phyloP scores from a whole-genome alignment of 768 basidiomycete species.

The Lenzites betulinus region DNA sequence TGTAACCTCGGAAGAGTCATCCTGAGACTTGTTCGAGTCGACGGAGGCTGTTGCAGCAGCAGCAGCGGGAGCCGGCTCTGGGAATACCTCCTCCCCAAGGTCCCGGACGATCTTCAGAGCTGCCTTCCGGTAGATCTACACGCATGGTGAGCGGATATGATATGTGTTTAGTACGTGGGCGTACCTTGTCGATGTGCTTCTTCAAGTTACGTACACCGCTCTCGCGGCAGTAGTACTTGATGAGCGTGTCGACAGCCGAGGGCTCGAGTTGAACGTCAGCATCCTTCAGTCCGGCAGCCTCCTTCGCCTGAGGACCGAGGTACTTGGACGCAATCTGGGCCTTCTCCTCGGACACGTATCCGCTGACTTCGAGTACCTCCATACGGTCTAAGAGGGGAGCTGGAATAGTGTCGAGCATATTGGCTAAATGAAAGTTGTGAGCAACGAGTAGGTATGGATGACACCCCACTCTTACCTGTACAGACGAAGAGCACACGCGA shows the following conservation, averaged over 20 bases:
- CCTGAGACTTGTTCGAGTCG: slow-evolving; percentile 18
- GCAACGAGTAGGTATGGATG: background rate
- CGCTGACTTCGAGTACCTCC: slow-evolving; percentile 94
- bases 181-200: slow-evolving; percentile 97
- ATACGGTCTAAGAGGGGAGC: slow-evolving; percentile 93
- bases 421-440: slow-evolving; percentile 47
- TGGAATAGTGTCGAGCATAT: slow-evolving; percentile 91
- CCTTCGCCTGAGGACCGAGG: slow-evolving; percentile 91
- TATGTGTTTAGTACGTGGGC: background rate
- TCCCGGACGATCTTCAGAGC: slow-evolving; percentile 90
- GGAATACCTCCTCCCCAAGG: slow-evolving; percentile 82
- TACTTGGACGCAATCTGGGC: slow-evolving; percentile 84
- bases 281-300: slow-evolving; percentile 81
- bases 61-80: slow-evolving; percentile 55
- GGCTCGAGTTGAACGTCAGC: slow-evolving; percentile 82
- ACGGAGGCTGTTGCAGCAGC: slow-evolving; percentile 22
- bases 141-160: background rate
- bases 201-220: slow-evolving; percentile 96
- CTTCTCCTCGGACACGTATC: slow-evolving; percentile 95
- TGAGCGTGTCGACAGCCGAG: slow-evolving; percentile 80
- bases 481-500: slow-evolving; percentile 97
- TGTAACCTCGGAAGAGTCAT: slow-evolving; percentile 16
- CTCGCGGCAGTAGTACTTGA: slow-evolving; percentile 97
- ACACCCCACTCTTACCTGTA: slow-evolving; percentile 50
- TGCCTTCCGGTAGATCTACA: slow-evolving; percentile 93